phyloP scores from a whole-genome alignment of 805 yeast genomes.

The Metahyphopichia silvanorum region DNA sequence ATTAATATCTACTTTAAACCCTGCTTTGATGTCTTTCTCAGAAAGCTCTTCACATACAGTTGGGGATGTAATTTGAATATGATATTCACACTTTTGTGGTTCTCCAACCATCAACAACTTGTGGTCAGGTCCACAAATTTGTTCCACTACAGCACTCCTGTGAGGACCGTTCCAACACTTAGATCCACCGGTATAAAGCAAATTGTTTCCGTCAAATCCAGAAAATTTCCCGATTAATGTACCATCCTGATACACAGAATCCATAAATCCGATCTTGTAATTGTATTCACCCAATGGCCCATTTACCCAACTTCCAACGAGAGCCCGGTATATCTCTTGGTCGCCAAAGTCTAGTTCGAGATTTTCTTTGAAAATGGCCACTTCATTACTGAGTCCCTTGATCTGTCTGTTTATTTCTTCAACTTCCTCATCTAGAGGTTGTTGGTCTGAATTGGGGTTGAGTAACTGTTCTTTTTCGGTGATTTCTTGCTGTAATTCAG shows the following conservation, averaged over 20 bases:
- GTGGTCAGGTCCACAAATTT: conserved; percentile 64
- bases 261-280: conserved; percentile 60
- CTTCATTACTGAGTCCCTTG: conserved; percentile 10
- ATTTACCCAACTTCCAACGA: conserved; percentile 45
- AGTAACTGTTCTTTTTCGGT: conserved; percentile 5
- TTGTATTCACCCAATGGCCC: conserved; percentile 64
- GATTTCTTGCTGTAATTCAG: conserved; percentile 2
- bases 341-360: conserved; percentile 49
- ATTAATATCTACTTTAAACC: conserved; percentile 26
- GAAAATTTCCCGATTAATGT: conserved; percentile 50
- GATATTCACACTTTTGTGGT: conserved; percentile 84
- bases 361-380: conserved; percentile 15
- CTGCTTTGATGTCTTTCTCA: conserved; percentile 22
- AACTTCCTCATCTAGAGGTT: conserved; percentile 5
- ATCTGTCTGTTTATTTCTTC: conserved; percentile 14
- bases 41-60: conserved; percentile 38
- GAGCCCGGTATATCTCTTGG: conserved; percentile 60
- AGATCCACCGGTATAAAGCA: conserved; percentile 59
- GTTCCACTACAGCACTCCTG: conserved; percentile 61
- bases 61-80: conserved; percentile 47
- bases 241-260: conserved; percentile 52
- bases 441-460: neutral
- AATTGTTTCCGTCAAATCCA: conserved; percentile 20
- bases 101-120: conserved; percentile 69
- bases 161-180: conserved; percentile 94